Percentiles rank a stretch among this genome's conserved stretches.
These are phyloP conservation scores for Trapa bicornis DNA, from an alignment of 345 rosid species.

Conservation along the genomic window DNA sequence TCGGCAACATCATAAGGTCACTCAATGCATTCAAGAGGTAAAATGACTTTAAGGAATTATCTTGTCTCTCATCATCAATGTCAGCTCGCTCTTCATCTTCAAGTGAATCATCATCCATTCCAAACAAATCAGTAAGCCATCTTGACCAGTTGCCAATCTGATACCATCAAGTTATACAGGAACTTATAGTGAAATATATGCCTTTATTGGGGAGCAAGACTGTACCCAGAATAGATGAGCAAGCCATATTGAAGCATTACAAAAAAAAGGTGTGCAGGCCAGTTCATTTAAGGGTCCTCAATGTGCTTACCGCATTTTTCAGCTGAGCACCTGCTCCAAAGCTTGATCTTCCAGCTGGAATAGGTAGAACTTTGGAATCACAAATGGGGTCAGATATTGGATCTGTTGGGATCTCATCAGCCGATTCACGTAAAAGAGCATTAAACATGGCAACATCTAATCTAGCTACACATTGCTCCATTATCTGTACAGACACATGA, in stretches of 20 bases:
- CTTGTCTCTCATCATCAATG: slow-evolving; percentile 23
- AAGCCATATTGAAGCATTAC: no score
- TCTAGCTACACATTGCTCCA: slow-evolving; percentile 92
- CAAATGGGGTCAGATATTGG: slow-evolving; percentile 90
- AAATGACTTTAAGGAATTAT: slow-evolving; percentile 56
- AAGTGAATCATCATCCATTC: slow-evolving; percentile 47
- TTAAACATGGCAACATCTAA: slow-evolving; percentile 95
- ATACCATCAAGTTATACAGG: slow-evolving; percentile 9
- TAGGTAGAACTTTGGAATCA: slow-evolving; percentile 67
- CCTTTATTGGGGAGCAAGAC: background rate
- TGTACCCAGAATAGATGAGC: background rate
- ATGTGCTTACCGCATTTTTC: slow-evolving; percentile 52
- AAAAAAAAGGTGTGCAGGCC: no score
- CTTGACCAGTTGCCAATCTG: slow-evolving; percentile 98
- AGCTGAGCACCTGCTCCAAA: slow-evolving; percentile 88
- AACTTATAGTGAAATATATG: background rate
- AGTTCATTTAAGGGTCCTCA: background rate
- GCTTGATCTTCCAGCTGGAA: slow-evolving; percentile 68
- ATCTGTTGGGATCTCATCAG: slow-evolving; percentile 75
- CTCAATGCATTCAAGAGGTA: slow-evolving; percentile 78
- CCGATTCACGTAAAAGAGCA: slow-evolving; percentile 89
- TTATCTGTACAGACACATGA: slow-evolving; percentile 34
- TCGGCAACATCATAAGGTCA: slow-evolving; percentile 98
- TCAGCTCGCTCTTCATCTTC: slow-evolving; percentile 18
- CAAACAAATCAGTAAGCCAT: slow-evolving; percentile 83